Evolutionary conservation across 1,139 yeast species (phyloP).

Genomic region (Arxiozyma telluris): DNA sequence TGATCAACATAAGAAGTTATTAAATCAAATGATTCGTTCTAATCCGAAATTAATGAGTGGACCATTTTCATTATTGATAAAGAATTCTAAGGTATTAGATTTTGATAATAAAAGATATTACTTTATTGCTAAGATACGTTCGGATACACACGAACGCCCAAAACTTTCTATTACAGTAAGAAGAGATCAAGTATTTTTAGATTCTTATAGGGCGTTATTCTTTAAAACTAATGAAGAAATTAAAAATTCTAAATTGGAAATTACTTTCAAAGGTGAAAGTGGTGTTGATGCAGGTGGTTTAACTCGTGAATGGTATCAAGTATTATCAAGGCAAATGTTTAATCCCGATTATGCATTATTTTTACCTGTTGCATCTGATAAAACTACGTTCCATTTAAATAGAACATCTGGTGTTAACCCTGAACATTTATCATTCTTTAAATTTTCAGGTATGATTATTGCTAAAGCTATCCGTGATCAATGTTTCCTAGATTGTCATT

Average conservation of each 20-base stretch:
- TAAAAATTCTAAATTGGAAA: conserved; percentile 63
- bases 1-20: conserved; percentile 77
- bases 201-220: conserved; percentile 76
- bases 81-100: conserved; percentile 83
- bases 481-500: conserved; percentile 86
- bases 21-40: conserved; percentile 85
- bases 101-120: conserved; percentile 89
- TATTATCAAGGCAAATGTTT: conserved; percentile 87
- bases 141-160: conserved; percentile 36
- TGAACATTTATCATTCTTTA: conserved; percentile 84
- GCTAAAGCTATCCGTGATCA: conserved; percentile 92
- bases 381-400: conserved; percentile 93
- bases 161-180: conserved; percentile 60
- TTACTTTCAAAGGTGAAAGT: conserved; percentile 82
- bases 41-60: conserved; percentile 96
- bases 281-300: conserved; percentile 99
- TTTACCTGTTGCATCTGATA: conserved; percentile 85
- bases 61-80: conserved; percentile 82
- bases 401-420: conserved; percentile 89
- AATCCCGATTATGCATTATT: conserved; percentile 94
- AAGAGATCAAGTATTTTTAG: conserved; percentile 87
- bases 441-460: conserved; percentile 86
- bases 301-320: conserved; percentile 96
- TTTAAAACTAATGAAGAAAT: conserved; percentile 74
- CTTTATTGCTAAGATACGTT: conserved; percentile 66